phyloP scores from a whole-genome alignment of 2,329 filamentous ascomycete genomes.

The Xylaria sp. region DNA sequence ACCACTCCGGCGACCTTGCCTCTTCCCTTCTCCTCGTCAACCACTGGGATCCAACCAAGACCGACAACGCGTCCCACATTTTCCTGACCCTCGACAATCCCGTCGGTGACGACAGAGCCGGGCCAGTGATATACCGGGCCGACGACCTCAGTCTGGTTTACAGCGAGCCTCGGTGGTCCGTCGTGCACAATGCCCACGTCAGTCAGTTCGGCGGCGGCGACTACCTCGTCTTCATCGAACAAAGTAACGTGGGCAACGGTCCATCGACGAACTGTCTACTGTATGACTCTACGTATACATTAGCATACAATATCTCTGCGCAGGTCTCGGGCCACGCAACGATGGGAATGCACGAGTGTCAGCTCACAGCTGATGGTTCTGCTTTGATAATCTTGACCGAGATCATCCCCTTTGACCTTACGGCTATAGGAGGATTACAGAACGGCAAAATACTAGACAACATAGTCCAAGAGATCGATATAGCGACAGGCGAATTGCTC shows the following conservation, averaged over 20 bases:
- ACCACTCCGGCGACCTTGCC: constrained; percentile 48
- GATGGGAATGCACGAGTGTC: constrained; percentile 42
- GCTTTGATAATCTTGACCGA: constrained; percentile 41
- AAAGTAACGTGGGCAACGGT: constrained; percentile 3
- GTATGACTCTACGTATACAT: constrained; percentile 41
- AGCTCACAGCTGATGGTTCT: constrained; percentile 40
- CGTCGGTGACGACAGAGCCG: constrained; percentile 40
- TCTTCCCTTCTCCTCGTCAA: constrained; percentile 52
- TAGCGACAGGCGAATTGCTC: constrained; percentile 34
- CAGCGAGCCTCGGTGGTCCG: constrained; percentile 44
- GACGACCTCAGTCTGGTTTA: constrained; percentile 53
- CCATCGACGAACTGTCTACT: constrained; percentile 35
- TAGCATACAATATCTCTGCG: constrained; percentile 38
- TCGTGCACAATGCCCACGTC: constrained; percentile 31
- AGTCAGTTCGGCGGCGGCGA: constrained; percentile 25
- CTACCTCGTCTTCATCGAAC: constrained; percentile 35
- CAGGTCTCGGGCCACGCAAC: constrained; percentile 4
- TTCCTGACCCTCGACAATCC: constrained; percentile 46
- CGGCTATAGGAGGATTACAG: constrained; percentile 27
- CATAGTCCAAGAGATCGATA: constrained; percentile 38
- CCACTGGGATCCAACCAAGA: constrained; percentile 41
- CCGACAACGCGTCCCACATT: constrained; percentile 48
- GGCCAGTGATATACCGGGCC: constrained; percentile 51
- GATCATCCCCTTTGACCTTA: constrained; percentile 32
- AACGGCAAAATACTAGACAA: constrained; percentile 32